phyloP scores from a whole-genome alignment of 1,284 basidiomycete genomes.

The Melampsora abietis-canadensis region DNA sequence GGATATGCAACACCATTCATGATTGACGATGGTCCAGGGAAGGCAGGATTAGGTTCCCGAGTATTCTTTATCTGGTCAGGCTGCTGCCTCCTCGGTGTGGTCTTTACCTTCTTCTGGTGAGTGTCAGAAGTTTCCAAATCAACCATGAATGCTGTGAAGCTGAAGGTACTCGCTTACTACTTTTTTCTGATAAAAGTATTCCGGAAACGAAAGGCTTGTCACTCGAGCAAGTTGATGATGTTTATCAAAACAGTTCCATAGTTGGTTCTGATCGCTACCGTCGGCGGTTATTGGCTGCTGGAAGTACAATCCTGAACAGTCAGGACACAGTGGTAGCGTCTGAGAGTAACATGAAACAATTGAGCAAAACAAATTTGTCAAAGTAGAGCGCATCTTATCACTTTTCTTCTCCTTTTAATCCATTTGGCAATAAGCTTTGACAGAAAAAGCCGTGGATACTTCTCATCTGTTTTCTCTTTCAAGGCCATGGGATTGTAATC shows the following conservation, averaged over 20 bases:
- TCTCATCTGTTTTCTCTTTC: too few species aligned
- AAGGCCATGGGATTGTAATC: too few species aligned
- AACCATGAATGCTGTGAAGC: neutral
- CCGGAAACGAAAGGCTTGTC: constrained; percentile 50
- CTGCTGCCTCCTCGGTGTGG: neutral
- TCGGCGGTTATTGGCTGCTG: constrained; percentile 4
- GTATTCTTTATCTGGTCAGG: constrained; percentile 4
- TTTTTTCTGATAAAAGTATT: neutral
- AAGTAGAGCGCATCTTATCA: too few species aligned
- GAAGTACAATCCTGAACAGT: neutral
- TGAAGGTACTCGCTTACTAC: too few species aligned
- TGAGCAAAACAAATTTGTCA: too few species aligned
- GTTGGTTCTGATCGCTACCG: constrained; percentile 44
- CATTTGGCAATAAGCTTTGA: too few species aligned
- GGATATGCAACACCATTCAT: neutral
- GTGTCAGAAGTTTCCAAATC: neutral
- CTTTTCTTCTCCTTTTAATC: too few species aligned
- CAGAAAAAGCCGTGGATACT: too few species aligned
- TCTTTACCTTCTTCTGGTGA: neutral
- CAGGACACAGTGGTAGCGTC: too few species aligned
- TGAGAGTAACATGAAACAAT: too few species aligned
- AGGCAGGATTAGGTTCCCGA: neutral
- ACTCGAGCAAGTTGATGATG: constrained; percentile 68
- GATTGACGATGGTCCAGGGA: neutral
- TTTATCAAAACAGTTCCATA: constrained; percentile 58